Percentiles rank a stretch among this genome's conserved stretches.
These are phyloP conservation scores for Chaetomium sp. DNA, from an alignment of 2,329 filamentous ascomycete species.

Conservation along the genomic window DNA sequence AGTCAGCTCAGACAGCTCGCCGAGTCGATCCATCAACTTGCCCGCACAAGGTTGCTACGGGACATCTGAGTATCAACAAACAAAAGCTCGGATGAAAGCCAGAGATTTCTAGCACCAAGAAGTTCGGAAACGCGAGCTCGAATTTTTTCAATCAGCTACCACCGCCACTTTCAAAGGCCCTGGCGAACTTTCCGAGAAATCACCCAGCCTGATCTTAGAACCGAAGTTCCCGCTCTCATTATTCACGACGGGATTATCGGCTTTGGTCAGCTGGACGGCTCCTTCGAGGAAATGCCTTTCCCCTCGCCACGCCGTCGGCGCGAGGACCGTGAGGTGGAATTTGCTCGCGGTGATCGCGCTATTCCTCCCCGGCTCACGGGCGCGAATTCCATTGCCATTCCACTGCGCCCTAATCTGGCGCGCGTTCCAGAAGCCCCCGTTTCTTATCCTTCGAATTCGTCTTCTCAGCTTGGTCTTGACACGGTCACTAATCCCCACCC, in stretches of 20 bases:
- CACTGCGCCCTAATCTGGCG: neutral
- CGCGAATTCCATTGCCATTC: constrained; percentile 7
- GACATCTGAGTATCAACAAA: neutral
- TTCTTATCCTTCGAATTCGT: neutral
- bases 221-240: neutral
- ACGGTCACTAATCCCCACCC: constrained; percentile 27
- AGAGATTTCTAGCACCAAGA: neutral
- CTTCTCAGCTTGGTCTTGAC: neutral
- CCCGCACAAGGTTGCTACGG: neutral
- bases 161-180: neutral
- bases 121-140: neutral
- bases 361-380: neutral
- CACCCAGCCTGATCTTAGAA: neutral
- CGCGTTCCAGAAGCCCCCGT: constrained; percentile 5
- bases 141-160: neutral
- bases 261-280: constrained; percentile 23
- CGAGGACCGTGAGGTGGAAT: neutral
- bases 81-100: constrained; percentile 7
- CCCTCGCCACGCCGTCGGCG: neutral
- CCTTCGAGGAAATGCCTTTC: constrained; percentile 14
- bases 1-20: neutral
- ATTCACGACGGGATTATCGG: neutral
- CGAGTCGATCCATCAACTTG: neutral
- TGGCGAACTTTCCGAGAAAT: neutral
- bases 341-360: constrained; percentile 8